Evolutionary conservation across 352 stramenopile genomes (phyloP).

Genomic region (Blastocystis sp.): DNA sequence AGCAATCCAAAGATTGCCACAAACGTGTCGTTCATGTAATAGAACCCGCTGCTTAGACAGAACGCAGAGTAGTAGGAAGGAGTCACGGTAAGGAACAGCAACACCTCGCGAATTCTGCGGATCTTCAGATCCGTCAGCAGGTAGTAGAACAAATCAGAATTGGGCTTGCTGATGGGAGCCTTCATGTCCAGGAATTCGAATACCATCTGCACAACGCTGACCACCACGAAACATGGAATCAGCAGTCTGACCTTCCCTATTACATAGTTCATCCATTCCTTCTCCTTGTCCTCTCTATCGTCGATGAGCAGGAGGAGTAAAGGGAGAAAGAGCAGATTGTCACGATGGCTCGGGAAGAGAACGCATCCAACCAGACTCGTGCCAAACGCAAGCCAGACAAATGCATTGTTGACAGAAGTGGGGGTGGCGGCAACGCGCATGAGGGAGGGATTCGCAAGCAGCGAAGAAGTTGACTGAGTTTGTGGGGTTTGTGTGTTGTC

Average conservation of each 20-base stretch:
- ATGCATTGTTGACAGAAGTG: constrained; percentile 1
- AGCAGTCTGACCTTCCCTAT: not conserved
- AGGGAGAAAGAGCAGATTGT: not conserved
- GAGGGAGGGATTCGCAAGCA: not conserved
- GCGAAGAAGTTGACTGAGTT: not conserved
- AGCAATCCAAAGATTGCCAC: constrained; percentile 45
- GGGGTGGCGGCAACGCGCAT: not conserved
- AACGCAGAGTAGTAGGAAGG: constrained; percentile 43
- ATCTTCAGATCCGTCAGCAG: constrained; percentile 28
- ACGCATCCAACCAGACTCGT: not conserved
- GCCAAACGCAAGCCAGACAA: constrained; percentile 29
- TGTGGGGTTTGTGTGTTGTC: not conserved
- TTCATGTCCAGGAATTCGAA: constrained; percentile 29
- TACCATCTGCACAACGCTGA: not conserved
- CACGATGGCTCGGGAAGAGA: not conserved
- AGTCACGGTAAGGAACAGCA: constrained; percentile 10
- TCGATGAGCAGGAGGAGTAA: constrained; percentile 3
- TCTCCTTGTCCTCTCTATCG: not conserved
- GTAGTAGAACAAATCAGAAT: constrained; percentile 16
- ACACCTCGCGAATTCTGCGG: constrained; percentile 17
- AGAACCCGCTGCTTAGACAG: constrained; percentile 55
- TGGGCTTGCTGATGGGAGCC: constrained; percentile 26
- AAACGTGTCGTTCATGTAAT: constrained; percentile 28
- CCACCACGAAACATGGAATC: constrained; percentile 28
- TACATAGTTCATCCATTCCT: not conserved